Percentiles rank a stretch among this genome's conserved stretches.
Evolutionary conservation across 352 stramenopile species (phyloP).

Genomic region (Phytophthora pisi): DNA sequence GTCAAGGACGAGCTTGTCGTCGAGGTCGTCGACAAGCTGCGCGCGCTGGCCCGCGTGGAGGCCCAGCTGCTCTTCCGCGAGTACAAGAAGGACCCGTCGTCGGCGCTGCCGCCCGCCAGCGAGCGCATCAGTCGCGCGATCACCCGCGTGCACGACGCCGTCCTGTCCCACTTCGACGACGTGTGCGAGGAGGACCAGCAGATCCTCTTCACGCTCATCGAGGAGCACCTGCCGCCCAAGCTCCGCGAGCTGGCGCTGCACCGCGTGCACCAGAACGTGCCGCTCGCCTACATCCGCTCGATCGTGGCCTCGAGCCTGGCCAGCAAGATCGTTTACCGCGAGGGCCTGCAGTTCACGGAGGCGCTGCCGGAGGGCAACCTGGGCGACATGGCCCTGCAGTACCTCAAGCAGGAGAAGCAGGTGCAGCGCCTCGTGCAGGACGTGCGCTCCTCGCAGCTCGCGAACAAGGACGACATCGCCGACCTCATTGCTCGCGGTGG

Average conservation of each 20-base stretch:
- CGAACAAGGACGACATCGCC: slow-evolving; percentile 70
- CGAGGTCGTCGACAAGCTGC: slow-evolving; percentile 95
- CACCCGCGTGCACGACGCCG: slow-evolving; percentile 95
- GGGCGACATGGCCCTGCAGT: slow-evolving; percentile 90
- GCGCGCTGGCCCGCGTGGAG: slow-evolving; percentile 92
- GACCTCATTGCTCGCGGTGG: slow-evolving; percentile 77
- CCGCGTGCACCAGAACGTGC: slow-evolving; percentile 92
- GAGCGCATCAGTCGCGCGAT: slow-evolving; percentile 97
- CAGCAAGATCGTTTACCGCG: slow-evolving; percentile 98
- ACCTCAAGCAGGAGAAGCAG: slow-evolving; percentile 96
- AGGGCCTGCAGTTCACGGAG: slow-evolving; percentile 96
- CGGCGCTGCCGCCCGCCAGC: slow-evolving; percentile 91
- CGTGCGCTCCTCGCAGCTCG: slow-evolving; percentile 54
- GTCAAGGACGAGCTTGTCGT: slow-evolving; percentile 95
- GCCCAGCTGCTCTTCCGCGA: slow-evolving; percentile 98
- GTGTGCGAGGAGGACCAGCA: slow-evolving; percentile 84
- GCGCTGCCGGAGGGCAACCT: slow-evolving; percentile 91
- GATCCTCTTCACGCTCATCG: slow-evolving; percentile 84
- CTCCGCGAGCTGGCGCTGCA: slow-evolving; percentile 95
- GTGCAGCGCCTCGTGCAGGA: slow-evolving; percentile 86
- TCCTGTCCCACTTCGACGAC: slow-evolving; percentile 92
- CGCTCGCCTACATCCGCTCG: slow-evolving; percentile 96
- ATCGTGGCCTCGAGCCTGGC: slow-evolving; percentile 96
- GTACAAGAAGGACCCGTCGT: slow-evolving; percentile 90
- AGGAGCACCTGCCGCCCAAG: slow-evolving; percentile 94